Conservation (phyloP, 148 eudicot species). For the Spergularia bocconei region DNA sequence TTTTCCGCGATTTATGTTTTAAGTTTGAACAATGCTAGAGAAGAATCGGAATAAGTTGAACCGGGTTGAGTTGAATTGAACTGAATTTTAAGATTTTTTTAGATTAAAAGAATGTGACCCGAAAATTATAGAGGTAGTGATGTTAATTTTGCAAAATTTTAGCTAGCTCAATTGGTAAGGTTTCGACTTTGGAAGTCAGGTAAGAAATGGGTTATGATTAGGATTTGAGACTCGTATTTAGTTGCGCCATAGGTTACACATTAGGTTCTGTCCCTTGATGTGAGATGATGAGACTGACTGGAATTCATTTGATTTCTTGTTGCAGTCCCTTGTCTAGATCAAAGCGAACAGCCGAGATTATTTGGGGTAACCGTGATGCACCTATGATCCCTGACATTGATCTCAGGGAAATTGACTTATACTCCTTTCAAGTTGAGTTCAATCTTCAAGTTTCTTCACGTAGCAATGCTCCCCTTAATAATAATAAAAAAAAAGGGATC, state of each 20-base stretch:
- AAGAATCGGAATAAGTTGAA: neutral
- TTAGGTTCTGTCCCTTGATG: slow-evolving; percentile 3
- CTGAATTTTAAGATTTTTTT: no score
- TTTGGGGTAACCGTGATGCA: slow-evolving; percentile 74
- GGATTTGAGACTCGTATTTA: neutral
- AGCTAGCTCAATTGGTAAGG: neutral
- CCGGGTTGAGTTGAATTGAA: neutral
- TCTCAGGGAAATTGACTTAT: slow-evolving; percentile 86
- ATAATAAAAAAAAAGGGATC: neutral
- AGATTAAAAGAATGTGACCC: no score
- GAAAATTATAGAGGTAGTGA: neutral
- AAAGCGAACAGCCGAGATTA: slow-evolving; percentile 90
- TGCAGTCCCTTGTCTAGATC: slow-evolving; percentile 82
- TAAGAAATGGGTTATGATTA: no score
- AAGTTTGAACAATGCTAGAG: neutral
- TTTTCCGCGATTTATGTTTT: neutral
- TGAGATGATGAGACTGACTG: slow-evolving; percentile 6
- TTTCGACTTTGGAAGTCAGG: no score
- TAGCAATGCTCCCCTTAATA: neutral
- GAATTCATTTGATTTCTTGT: neutral
- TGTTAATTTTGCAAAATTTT: no score
- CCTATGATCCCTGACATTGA: slow-evolving; percentile 68
- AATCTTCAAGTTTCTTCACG: slow-evolving; percentile 15
- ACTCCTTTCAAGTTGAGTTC: slow-evolving; percentile 82
- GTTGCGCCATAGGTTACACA: neutral